Evolutionary conservation across 2,329 filamentous ascomycete species (phyloP).

Genomic region (Diaporthe vaccinii): DNA sequence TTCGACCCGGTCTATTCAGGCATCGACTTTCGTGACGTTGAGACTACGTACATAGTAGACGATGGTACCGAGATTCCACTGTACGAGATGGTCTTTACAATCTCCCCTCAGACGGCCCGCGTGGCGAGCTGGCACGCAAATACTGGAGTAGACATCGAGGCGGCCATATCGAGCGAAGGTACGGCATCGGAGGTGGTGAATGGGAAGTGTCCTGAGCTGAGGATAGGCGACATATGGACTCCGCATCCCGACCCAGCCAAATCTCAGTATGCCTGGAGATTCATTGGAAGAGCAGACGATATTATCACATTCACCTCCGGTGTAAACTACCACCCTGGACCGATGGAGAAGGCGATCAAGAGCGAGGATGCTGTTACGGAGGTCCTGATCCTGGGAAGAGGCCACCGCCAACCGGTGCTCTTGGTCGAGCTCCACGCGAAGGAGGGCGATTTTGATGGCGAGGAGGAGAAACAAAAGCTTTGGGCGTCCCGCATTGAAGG

Average conservation of each 20-base stretch:
- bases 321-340: conserved; percentile 21
- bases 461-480: not conserved
- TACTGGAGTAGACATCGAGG: not conserved
- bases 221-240: conserved; percentile 43
- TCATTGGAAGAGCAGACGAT: conserved; percentile 43
- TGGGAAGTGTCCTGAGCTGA: not conserved
- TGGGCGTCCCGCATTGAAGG: conserved; percentile 13
- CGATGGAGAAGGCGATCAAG: conserved; percentile 25
- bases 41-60: conserved; percentile 34
- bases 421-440: conserved; percentile 15
- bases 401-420: not conserved
- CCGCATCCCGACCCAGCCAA: conserved; percentile 43
- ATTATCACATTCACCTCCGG: conserved; percentile 25
- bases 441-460: not conserved
- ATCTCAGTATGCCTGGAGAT: conserved; percentile 41
- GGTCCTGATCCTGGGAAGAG: not conserved
- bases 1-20: conserved; percentile 42
- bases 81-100: conserved; percentile 42
- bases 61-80: conserved; percentile 32
- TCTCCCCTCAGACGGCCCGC: conserved; percentile 33
- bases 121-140: conserved; percentile 38
- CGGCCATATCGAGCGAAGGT: not conserved
- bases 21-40: conserved; percentile 40
- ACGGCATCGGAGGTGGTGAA: not conserved
- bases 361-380: not conserved